Percentiles rank a stretch among this genome's conserved stretches.
Conservation (phyloP, 495 filamentous ascomycete species). For the Immersiella caudata region DNA sequence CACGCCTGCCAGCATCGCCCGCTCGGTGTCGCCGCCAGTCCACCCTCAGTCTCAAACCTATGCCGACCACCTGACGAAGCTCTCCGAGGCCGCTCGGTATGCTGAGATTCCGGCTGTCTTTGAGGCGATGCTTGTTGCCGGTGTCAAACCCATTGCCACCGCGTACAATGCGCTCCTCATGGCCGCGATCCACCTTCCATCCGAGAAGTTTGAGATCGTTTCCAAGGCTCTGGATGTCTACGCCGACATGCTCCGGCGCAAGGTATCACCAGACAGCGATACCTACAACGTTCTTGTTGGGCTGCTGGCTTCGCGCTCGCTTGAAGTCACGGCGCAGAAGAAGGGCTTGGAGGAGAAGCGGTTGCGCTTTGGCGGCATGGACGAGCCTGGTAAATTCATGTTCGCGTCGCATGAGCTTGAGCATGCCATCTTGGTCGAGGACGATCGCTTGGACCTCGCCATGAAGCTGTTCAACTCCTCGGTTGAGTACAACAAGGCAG, state of each 20-base stretch:
- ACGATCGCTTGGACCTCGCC: constrained; percentile 81
- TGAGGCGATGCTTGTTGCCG: constrained; percentile 77
- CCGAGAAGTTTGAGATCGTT: constrained; percentile 74
- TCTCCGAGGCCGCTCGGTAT: constrained; percentile 69
- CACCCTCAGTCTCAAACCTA: constrained; percentile 66
- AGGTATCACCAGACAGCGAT: constrained; percentile 75
- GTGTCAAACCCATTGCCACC: constrained; percentile 73
- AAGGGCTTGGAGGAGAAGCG: constrained; percentile 73
- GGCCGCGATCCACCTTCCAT: constrained; percentile 75
- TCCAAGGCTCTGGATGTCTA: constrained; percentile 93
- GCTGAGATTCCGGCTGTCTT: constrained; percentile 88
- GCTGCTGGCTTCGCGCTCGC: constrained; percentile 74
- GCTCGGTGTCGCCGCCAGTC: constrained; percentile 48
- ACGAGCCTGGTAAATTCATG: constrained; percentile 86
- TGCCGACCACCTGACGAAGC: constrained; percentile 72
- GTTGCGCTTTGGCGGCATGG: constrained; percentile 78
- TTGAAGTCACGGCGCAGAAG: constrained; percentile 71
- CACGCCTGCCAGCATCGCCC: constrained; percentile 46
- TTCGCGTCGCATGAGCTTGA: constrained; percentile 84
- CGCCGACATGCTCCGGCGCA: constrained; percentile 89
- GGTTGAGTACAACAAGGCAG: constrained; percentile 61
- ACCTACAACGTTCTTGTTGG: constrained; percentile 87
- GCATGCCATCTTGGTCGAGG: constrained; percentile 77
- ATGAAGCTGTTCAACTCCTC: constrained; percentile 82
- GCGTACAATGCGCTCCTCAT: constrained; percentile 89